Percentiles rank a stretch among this genome's conserved stretches.
phyloP scores from a whole-genome alignment of 2,329 filamentous ascomycete species.

The Penicillium frequentans region DNA sequence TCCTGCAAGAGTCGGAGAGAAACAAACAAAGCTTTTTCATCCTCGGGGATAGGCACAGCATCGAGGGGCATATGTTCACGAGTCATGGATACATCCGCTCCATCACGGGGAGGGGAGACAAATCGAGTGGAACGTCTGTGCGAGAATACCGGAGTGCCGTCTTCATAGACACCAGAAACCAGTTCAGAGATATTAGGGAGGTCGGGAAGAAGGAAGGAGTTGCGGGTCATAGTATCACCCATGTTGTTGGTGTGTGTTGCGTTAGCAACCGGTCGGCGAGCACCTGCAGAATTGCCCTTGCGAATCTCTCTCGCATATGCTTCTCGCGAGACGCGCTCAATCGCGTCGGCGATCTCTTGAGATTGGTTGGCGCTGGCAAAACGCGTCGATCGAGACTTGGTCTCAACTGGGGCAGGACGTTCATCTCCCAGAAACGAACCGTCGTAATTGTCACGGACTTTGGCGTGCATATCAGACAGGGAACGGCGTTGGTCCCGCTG shows the following conservation, averaged over 20 bases:
- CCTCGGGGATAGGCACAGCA: conserved; percentile 57
- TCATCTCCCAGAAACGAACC: conserved; percentile 54
- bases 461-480: conserved; percentile 58
- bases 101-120: conserved; percentile 46
- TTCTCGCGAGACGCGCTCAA: conserved; percentile 39
- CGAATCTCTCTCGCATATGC: conserved; percentile 33
- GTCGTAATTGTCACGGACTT: conserved; percentile 53
- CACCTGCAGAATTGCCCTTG: conserved; percentile 24
- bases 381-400: conserved; percentile 54
- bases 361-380: conserved; percentile 52
- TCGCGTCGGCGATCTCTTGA: conserved; percentile 39
- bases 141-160: conserved; percentile 58
- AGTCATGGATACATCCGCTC: conserved; percentile 30
- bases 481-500: conserved; percentile 47
- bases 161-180: conserved; percentile 58
- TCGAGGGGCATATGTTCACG: conserved; percentile 51
- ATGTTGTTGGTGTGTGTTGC: conserved; percentile 33
- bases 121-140: conserved; percentile 55
- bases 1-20: conserved; percentile 60
- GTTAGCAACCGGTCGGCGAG: conserved; percentile 24
- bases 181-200: conserved; percentile 62
- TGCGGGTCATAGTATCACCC: conserved; percentile 53
- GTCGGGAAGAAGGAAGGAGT: conserved; percentile 63
- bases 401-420: conserved; percentile 44
- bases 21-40: conserved; percentile 64